These are phyloP conservation scores for Eucalyptus marginata DNA, from an alignment of 345 rosid species.

Conservation along the genomic window DNA sequence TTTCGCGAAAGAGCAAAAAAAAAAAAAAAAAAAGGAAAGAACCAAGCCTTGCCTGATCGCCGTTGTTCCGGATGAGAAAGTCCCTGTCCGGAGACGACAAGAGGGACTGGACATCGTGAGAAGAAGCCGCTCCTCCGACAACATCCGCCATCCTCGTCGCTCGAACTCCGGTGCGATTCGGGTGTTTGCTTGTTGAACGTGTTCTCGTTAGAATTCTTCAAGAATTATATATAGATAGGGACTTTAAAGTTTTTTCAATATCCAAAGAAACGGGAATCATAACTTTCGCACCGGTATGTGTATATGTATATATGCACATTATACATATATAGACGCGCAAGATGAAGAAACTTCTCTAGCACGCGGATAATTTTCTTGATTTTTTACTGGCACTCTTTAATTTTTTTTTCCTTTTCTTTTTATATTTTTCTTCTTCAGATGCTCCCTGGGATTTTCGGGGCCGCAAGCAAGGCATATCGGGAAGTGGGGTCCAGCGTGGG, in stretches of 20 bases:
- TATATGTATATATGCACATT: too few relatives aligned
- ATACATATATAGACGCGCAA: too few relatives aligned
- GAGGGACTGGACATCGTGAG: constrained; percentile 1
- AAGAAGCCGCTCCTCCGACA: neutral
- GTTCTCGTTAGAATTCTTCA: too few relatives aligned
- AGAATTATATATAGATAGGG: too few relatives aligned
- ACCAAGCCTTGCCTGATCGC: constrained; percentile 22
- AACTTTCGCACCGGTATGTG: too few relatives aligned
- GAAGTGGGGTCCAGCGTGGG: neutral
- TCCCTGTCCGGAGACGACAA: constrained; percentile 45
- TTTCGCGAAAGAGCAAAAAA: neutral
- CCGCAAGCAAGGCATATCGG: neutral
- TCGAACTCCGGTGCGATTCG: neutral
- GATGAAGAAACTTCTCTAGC: too few relatives aligned
- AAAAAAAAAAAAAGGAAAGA: too few relatives aligned
- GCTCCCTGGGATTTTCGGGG: neutral
- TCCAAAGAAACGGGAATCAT: too few relatives aligned
- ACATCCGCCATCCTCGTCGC: neutral
- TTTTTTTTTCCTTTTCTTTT: neutral
- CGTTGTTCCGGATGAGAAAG: constrained; percentile 53
- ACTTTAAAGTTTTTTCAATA: too few relatives aligned
- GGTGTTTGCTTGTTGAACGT: neutral
- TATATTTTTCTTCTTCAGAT: neutral
- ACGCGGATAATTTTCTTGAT: neutral
- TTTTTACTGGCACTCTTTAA: neutral